Conservation (phyloP, 768 basidiomycete genomes). For the Leccinellum luteum region DNA sequence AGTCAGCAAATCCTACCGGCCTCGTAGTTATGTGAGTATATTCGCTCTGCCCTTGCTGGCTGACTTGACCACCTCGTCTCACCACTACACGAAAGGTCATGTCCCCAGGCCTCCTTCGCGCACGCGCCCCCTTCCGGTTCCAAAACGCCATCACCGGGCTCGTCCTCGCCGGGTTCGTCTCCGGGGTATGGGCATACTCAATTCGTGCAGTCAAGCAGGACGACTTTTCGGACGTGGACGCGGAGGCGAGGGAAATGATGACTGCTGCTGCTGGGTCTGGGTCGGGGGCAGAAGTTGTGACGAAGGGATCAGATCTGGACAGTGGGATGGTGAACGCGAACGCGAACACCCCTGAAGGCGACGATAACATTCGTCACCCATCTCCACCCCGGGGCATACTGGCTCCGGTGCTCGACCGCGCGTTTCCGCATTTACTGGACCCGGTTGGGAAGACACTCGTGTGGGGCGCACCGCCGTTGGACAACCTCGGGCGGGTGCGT, state of each 20-base stretch:
- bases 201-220: slow-evolving; percentile 94
- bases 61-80: neutral
- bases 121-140: slow-evolving; percentile 78
- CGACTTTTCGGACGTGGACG: slow-evolving; percentile 83
- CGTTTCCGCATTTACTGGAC: slow-evolving; percentile 54
- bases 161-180: slow-evolving; percentile 66
- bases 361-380: neutral
- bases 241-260: slow-evolving; percentile 63
- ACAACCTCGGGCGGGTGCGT: slow-evolving; percentile 50
- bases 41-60: neutral
- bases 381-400: slow-evolving; percentile 44
- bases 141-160: slow-evolving; percentile 80
- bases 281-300: neutral
- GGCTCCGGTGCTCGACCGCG: slow-evolving; percentile 38
- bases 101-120: slow-evolving; percentile 85
- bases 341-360: neutral
- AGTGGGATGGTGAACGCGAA: neutral
- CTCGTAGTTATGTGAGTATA: slow-evolving; percentile 36
- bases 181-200: slow-evolving; percentile 87
- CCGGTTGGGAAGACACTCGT: slow-evolving; percentile 62
- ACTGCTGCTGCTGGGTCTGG: neutral
- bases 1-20: slow-evolving; percentile 37
- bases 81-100: slow-evolving; percentile 44
- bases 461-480: slow-evolving; percentile 71
- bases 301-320: neutral